Conservation (phyloP, 2,329 filamentous ascomycete genomes). For the Sporothrix pseudoabietina region DNA sequence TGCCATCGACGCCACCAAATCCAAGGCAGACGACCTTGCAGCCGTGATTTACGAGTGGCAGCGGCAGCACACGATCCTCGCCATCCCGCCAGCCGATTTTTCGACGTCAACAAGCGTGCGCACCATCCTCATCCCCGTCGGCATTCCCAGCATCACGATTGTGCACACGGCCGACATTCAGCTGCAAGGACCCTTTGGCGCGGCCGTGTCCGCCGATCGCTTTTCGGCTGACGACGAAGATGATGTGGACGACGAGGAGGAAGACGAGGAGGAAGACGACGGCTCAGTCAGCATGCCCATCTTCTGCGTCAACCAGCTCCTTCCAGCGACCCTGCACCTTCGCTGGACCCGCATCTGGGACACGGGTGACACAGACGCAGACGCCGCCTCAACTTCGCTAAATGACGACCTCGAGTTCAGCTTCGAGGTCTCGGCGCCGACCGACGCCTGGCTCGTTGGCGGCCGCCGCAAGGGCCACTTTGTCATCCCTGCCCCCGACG, state of each 20-base stretch:
- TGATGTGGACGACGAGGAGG: neutral
- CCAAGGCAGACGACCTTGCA: constrained; percentile 40
- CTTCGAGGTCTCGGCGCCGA: constrained; percentile 75
- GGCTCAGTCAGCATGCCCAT: constrained; percentile 38
- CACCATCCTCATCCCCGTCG: constrained; percentile 83
- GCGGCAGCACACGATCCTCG: constrained; percentile 41
- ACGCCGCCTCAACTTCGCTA: neutral
- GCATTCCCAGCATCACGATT: constrained; percentile 79
- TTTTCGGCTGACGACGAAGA: constrained; percentile 32
- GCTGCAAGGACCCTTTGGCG: constrained; percentile 47
- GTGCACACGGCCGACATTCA: constrained; percentile 76
- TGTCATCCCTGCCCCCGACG: constrained; percentile 51
- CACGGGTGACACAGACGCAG: constrained; percentile 44
- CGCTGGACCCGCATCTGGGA: constrained; percentile 67
- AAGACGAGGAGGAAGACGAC: neutral
- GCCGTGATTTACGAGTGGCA: constrained; percentile 47
- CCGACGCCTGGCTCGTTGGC: constrained; percentile 82
- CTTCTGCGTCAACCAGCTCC: constrained; percentile 65
- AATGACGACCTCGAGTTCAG: constrained; percentile 68
- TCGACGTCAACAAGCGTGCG: constrained; percentile 46
- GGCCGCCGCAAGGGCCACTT: constrained; percentile 81
- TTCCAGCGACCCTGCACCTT: constrained; percentile 63
- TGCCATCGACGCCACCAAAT: neutral
- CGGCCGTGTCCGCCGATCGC: constrained; percentile 37
- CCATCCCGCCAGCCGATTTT: constrained; percentile 41